Evolutionary conservation across 2,329 filamentous ascomycete species (phyloP), one percentile per base, ranked within the genome.

Genomic region (Sclerotinia nivalis): DNA sequence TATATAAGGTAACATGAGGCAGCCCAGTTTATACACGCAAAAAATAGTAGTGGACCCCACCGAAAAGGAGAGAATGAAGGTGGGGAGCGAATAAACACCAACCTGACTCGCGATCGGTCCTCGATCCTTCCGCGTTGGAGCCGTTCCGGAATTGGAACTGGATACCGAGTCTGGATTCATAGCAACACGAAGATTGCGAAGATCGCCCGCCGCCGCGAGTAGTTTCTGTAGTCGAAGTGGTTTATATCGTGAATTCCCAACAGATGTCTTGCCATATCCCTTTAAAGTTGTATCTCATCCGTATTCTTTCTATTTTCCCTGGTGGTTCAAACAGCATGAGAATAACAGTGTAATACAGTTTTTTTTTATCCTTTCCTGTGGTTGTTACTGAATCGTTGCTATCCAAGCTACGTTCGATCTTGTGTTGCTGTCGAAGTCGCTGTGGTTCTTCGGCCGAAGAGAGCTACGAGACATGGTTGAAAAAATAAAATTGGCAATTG

Each of bases 71-170:
- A 22, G 15, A 2, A 52, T 40, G n/a, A 25, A 22, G 9, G n/a
- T 28, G 61, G 31, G 6, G 31, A 64, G 20, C 22, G n/a, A 22
- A 18, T 43, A 52, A 52, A 12, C n/a, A 52, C 61, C n/a, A 43
- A 52, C 61, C 61, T 65, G 61, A 37, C 34, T 52, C 47, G 61
- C 61, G 47, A 65, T 65, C 47, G 61, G 61, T 28, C 61, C 61
- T 52, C 61, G 34, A 37, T 65, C 61, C 47, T 65, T 65, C 6
- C 61, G 47, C n/a, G n/a, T 28, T 28, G 61, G 15, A 43, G 47
- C 61, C n/a, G 47, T 20, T 40, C 22, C 61, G 18, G n/a, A 20
- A 52, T 25, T 65, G n/a, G 61, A 52, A 28, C 47, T 65, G 15
- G 61, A 65, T 52, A 18, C 34, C 31, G 47, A 40, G 22, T 52